Evolutionary conservation across 805 yeast species (phyloP), one percentile per base, ranked within the genome.

Genomic region (Saturnispora dispora): DNA sequence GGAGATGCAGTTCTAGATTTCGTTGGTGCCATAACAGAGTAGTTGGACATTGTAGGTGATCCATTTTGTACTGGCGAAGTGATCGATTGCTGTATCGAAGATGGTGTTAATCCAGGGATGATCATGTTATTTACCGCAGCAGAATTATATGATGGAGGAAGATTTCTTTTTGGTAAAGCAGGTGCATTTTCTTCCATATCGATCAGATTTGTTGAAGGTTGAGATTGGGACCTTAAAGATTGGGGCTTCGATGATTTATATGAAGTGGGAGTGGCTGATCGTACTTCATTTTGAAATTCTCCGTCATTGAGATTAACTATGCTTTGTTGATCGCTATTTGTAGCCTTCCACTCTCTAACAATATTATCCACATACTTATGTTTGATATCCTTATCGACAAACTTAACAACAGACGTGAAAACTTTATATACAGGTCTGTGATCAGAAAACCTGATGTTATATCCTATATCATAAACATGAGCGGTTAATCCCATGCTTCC

Each of bases 391-490:
- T 85, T 85, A 63, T 93, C 85, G 32, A 90, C 74, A 51, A 86
- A 77, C 50, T 79, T 76, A 18, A 88, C 90, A 18, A 69, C 72
- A 13, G 86, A 79, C 33, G 73, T 70, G 61, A 85, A 89, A 0
- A 88, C 80, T 4, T 91, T 89, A 65, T 76, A 93, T 2, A 93
- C 96, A 0, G 99, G 99, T 53, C 88, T 82, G 64, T 93, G 99
- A 63, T 93, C 99, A 51, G 96, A 88, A 52, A 83, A 74, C 51
- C 62, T 63, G 41, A 91, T 66, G 22, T 67, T 67, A 57, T 79
- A 79, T 1, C 82, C 81, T 47, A 84, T 78, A 50, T 81, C 77
- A 63, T 93, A 93, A 48, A 81, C 80, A 55, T 81, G 62, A 45
- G 88, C 93, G 40, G 72, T 68, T 41, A 89, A 60, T 22, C 51